Evolutionary conservation across 352 stramenopile genomes (phyloP).

Genomic region (Globisporangium heterothallicum): DNA sequence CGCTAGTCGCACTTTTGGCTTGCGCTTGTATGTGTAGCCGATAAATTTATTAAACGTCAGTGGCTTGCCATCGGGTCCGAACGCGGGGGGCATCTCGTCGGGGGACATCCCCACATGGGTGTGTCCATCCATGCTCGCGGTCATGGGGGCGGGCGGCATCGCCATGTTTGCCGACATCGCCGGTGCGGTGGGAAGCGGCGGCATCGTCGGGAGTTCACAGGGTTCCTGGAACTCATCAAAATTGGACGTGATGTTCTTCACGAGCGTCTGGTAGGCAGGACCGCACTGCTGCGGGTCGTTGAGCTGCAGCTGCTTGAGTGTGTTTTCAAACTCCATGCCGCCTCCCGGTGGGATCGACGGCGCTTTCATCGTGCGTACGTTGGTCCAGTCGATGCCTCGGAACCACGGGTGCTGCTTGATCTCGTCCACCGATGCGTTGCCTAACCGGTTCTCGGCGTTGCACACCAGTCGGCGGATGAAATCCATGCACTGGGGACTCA

Average conservation of each 20-base stretch:
- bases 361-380: slow-evolving; percentile 63
- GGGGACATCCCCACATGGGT: slow-evolving; percentile 1
- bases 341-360: slow-evolving; percentile 80
- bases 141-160: slow-evolving; percentile 5
- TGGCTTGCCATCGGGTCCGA: slow-evolving; percentile 70
- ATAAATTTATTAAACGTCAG: slow-evolving; percentile 90
- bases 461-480: slow-evolving; percentile 89
- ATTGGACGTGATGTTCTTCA: slow-evolving; percentile 89
- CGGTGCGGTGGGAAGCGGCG: slow-evolving; percentile 7
- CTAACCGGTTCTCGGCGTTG: slow-evolving; percentile 88
- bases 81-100: slow-evolving; percentile 30
- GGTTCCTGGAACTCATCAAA: slow-evolving; percentile 95
- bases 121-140: slow-evolving; percentile 13
- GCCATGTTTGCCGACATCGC: background rate
- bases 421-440: slow-evolving; percentile 88
- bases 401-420: slow-evolving; percentile 97
- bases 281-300: slow-evolving; percentile 31
- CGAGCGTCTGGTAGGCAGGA: slow-evolving; percentile 70
- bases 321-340: slow-evolving; percentile 80
- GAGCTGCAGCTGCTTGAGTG: slow-evolving; percentile 86
- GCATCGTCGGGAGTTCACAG: slow-evolving; percentile 24
- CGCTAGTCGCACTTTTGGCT: slow-evolving; percentile 74
- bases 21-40: slow-evolving; percentile 90
- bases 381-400: slow-evolving; percentile 85
- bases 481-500: slow-evolving; percentile 78